Base-by-base conservation (phyloP, 768 basidiomycete genomes). In the Auricularia sp. region DNA sequence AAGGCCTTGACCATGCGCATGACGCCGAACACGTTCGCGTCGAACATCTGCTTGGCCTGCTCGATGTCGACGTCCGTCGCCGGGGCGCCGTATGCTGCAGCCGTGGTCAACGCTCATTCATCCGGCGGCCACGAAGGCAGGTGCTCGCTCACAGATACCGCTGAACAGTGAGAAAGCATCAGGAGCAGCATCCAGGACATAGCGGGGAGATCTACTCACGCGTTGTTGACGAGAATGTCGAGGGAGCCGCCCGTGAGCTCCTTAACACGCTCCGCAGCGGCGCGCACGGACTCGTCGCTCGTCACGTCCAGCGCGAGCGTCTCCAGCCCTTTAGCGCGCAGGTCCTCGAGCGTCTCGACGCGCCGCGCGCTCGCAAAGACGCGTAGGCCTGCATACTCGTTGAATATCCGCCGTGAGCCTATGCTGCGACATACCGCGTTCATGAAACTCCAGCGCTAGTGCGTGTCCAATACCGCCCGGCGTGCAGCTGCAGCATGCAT, bases 1-100 rank as follows among this genome's bases (percentile, higher is more conserved):
- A 77, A 77, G 62, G 68, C 72, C 45, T 77, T 70, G 3, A 73
- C 70, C 74, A 77, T 74, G 16, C 62, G 37, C 71, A 77, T 74
- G 3, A 72, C 68, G 2, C 69, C 72, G 54, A 77, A 76, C 11
- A 76, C 11, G 63, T 77, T 77, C 18, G 73, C 70, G 11, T 76
- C 73, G 62, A 75, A 76, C 11, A 75, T 45, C 18, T 13, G 65
- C 39, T 69, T 63, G 13, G 71, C 70, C 7, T 69, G 65, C 24
- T 67, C 66, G 51, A 76, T 65, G 47, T 69, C 58, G 33, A 70
- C 33, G 65, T 75, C 75, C 21, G 72, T 68, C 1, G 69, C 71
- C 14, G 75, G 64, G n/a, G 67, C 63, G 33, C 68, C n/a, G 42
- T 65, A 65, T 18, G 54, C 71, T 72, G 56, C 13, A 64, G 6